A percentile compares a stretch with the other conserved stretches of the same genome.
Evolutionary conservation across 305 asterid genomes (phyloP).

Genomic region (Fraxinus platypoda): DNA sequence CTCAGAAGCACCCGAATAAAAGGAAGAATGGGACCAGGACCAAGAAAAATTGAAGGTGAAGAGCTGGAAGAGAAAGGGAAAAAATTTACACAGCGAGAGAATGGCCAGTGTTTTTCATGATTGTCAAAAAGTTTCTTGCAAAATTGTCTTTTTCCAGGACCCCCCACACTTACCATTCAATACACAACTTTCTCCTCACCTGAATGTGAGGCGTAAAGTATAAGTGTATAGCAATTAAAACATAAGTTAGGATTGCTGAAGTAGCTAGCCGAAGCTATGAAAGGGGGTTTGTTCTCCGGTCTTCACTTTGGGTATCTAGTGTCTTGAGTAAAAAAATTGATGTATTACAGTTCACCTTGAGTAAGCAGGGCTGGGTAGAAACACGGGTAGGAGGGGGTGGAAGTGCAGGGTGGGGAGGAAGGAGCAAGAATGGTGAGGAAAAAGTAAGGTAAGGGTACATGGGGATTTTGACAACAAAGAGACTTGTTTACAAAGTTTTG

Average conservation of each 20-base stretch:
- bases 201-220: background rate
- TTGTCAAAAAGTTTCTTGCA: background rate
- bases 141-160: background rate
- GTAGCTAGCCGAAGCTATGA: background rate
- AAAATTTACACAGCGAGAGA: background rate
- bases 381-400: background rate
- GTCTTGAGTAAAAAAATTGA: background rate
- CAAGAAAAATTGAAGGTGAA: background rate
- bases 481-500: background rate
- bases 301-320: background rate
- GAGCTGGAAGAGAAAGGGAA: background rate
- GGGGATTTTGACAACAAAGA: background rate
- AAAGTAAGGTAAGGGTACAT: background rate
- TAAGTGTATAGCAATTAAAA: background rate
- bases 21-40: background rate
- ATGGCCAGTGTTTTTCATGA: background rate
- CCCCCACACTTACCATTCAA: background rate
- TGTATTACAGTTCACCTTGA: background rate
- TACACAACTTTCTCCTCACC: background rate
- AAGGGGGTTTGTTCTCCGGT: background rate
- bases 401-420: background rate
- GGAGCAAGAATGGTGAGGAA: background rate
- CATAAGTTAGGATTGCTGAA: background rate
- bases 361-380: background rate
- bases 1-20: background rate